phyloP scores from a whole-genome alignment of 2,329 filamentous ascomycete genomes.

The Ophiocordyceps camponoti-leonardi region DNA sequence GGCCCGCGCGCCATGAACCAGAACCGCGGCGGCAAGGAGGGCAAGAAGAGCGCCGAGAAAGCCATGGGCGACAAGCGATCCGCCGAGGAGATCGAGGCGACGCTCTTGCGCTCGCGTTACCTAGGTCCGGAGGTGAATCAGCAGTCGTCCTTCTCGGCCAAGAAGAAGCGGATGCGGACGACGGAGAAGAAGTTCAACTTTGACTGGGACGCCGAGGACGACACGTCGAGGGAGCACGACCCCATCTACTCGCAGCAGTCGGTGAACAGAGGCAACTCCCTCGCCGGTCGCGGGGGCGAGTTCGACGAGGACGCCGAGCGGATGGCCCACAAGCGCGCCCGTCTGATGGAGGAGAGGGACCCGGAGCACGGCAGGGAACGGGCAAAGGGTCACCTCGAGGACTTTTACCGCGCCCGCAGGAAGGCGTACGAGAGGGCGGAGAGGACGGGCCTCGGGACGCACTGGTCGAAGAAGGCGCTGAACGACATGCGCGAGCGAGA shows the following conservation, averaged over 20 bases:
- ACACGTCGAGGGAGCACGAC: conserved; percentile 55
- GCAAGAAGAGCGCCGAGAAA: conserved; percentile 20
- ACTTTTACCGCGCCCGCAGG: conserved; percentile 45
- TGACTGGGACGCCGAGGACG: conserved; percentile 90
- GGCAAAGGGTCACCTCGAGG: conserved; percentile 67
- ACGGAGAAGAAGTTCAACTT: conserved; percentile 98
- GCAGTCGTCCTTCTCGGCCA: conserved; percentile 72
- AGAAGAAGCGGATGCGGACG: conserved; percentile 87
- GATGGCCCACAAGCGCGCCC: conserved; percentile 39
- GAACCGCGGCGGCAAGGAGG: conserved; percentile 27
- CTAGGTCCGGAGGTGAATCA: conserved; percentile 81
- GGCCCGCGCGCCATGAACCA: conserved; percentile 49
- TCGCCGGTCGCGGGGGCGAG: conserved; percentile 31
- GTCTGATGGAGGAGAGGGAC: conserved; percentile 59
- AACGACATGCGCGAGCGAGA: conserved; percentile 93
- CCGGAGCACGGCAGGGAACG: conserved; percentile 57
- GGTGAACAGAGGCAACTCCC: conserved; percentile 15
- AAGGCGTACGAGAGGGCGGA: conserved; percentile 55
- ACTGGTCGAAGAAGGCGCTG: conserved; percentile 89
- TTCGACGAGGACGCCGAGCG: conserved; percentile 38
- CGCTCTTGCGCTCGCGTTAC: conserved; percentile 63
- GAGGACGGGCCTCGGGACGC: conserved; percentile 66
- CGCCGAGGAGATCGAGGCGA: conserved; percentile 51
- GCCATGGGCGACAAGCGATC: conserved; percentile 20
- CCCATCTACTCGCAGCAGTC: conserved; percentile 43